Base-by-base conservation (phyloP, 2,329 filamentous ascomycete species). In the Botrytis tulipae region DNA sequence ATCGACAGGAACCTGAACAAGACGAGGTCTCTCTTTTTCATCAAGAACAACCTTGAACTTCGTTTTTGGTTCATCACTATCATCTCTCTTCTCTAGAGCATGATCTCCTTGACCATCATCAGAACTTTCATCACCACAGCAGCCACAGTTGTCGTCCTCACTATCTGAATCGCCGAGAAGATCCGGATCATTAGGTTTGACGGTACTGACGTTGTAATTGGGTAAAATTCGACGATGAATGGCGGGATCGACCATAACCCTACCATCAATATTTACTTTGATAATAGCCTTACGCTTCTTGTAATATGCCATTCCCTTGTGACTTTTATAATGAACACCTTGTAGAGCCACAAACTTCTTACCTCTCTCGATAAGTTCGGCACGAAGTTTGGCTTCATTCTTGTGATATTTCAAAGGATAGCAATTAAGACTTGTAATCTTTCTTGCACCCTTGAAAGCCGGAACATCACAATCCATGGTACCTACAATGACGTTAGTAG, bases 181-280 rank as follows among this genome's bases (percentile, higher is more conserved):
- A 77, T 92, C 89, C 40, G 89, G 86, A 73, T 94, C 91, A 77
- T 92, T 91, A 0, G 92, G 89, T 68, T 91, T 90, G 72, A 97
- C 90, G 2, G 88, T 86, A 35, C 92, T 93, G 78, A 95, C 89
- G 0, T 88, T 88, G 77, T 97, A 97, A 80, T 97, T 97, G 1
- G 94, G 93, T 77, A 96, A 93, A 81, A 95, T 93, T 48, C 93
- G 89, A 14, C 93, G 89, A 83, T 97, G 94, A 60, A 92, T 93
- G 5, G 90, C 90, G 0, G 93, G 90, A 79, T 97, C 95, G 37
- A 97, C 86, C 94, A 97, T 97, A 76, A 97, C 87, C 44, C 95
- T 90, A 29, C 94, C 92, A 76, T 94, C 93, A 81, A 97, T 91
- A 79, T 94, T 94, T 82, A 97, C 91, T 81, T 94, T 95, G 80